Percentiles rank a stretch among this genome's conserved stretches.
These are phyloP conservation scores for Beta vulgaris DNA, from an alignment of 148 eudicot genomes.

Conservation along the genomic window DNA sequence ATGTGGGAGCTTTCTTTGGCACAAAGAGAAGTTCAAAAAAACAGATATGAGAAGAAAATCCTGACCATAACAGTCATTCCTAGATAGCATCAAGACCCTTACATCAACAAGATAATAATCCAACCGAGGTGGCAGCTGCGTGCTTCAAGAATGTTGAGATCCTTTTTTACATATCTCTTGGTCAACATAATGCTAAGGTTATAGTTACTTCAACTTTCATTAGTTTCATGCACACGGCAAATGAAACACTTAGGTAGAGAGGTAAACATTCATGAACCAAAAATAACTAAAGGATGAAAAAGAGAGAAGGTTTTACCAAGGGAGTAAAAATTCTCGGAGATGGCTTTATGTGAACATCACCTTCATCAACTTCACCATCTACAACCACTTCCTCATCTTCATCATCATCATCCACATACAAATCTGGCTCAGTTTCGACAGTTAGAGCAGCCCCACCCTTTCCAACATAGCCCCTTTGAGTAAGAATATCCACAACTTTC, in stretches of 20 bases:
- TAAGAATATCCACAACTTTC: conserved; percentile 73
- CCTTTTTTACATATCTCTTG: neutral
- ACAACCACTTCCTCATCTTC: conserved; percentile 97
- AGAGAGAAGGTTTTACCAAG: conserved; percentile 45
- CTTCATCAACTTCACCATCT: conserved; percentile 99
- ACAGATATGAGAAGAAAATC: no score
- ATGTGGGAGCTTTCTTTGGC: no score
- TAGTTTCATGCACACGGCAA: neutral
- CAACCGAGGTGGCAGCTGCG: neutral
- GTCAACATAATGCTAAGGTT: neutral
- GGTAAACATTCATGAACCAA: neutral
- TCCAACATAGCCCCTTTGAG: conserved; percentile 86
- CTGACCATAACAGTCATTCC: neutral
- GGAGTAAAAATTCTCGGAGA: conserved; percentile 56
- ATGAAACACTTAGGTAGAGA: neutral
- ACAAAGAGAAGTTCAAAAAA: no score
- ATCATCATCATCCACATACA: conserved; percentile 78
- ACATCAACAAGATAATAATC: neutral
- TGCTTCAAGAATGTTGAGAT: neutral
- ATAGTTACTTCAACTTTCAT: neutral
- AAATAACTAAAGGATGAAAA: neutral
- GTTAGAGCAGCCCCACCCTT: conserved; percentile 49
- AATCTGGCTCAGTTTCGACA: conserved; percentile 52
- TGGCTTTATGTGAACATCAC: conserved; percentile 96
- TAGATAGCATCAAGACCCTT: neutral